Evolutionary conservation across 345 rosid species (phyloP), one percentile per base, ranked within the genome.

Genomic region (Leavenworthia alabamica): DNA sequence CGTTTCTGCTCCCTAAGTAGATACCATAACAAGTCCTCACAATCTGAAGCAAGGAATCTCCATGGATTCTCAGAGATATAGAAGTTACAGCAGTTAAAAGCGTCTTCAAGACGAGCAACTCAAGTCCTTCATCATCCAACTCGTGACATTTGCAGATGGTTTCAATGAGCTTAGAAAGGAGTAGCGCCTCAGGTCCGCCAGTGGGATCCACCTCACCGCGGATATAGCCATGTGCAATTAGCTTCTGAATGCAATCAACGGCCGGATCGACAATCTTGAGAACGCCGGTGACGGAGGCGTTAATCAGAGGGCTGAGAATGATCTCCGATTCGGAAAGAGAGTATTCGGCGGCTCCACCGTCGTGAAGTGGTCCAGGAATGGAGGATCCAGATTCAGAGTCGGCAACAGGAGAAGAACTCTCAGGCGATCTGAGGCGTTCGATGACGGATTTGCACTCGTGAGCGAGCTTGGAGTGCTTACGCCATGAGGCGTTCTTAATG

Each of bases 181-280:
- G 74, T 26, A 75, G 77, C 17, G 86, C 92, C 60, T 89, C 97
- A 0, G 82, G 39, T 36, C 81, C 87, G 35, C 90, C 96, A 10
- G 79, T 57, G 56, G 97, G 83, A 70, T 93, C 99, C 1, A 95
- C 95, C 80, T 89, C 99, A 8, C 99, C 99, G n/a, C 96, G 99
- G 42, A 93, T 73, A 62, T 87, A 89, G 55, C 99, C 97, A 20
- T 87, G 73, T 2, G 99, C 94, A 50, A 93, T 83, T 1, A 93
- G 60, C 71, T 87, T 93, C 86, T 93, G 99, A 56, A 93, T 57
- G 79, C 94, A 87, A 63, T 93, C 97, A 27, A 87, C 61, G 19
- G 95, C 87, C 1, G 97, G 97, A 78, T 93, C 99, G 69, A 83
- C 96, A 68, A 93, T 83, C 92, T 89, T 93, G 70, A 82, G 79